Base-by-base conservation (phyloP, 352 stramenopile species). In the Saprolegnia parasitica region DNA sequence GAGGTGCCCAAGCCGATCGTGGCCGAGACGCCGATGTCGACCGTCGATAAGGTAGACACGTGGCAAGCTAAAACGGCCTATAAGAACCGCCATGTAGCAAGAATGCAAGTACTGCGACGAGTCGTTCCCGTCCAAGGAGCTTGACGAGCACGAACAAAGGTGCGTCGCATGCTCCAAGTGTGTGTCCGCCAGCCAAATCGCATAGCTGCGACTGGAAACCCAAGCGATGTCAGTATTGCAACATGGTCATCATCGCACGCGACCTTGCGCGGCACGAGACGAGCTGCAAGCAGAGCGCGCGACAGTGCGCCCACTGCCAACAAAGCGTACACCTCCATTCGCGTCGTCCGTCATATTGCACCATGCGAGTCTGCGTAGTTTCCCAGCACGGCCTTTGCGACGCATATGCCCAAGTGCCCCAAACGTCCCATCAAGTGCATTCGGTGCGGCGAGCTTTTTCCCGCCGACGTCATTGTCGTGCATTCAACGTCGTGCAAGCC, bases 21-120 rank as follows among this genome's bases (percentile, higher is more conserved):
- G n/a, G 26, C 37, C n/a, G 20, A 20, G n/a, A 1, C 24, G 35
- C 16, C 40, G 35, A 20, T 32, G n/a, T 18, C 23, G 11, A 45
- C 15, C 26, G 40, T 46, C 4, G 4, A 15, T 23, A 71, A 71
- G 50, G 46, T 64, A 50, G n/a, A n/a, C n/a, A n/a, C n/a, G n/a
- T n/a, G n/a, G n/a, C n/a, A n/a, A n/a, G n/a, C n/a, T n/a, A n/a
- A n/a, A n/a, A n/a, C n/a, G n/a, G n/a, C n/a, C n/a, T n/a, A 56
- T 13, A 24, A n/a, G 1, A 32, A 13, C 21, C 23, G 16, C 55
- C 67, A 13, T 20, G 20, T 40, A 89, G 77, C 57, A 76, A 4
- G 81, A 90, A 57, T 93, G 86, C 73, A 90, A 90, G 46, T 91
- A 91, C 54, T 93, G 86, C 54, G 83, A 93, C 42, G 82, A 93